These are phyloP conservation scores for Houttuynia cordata DNA, from an alignment of 164 flowering plant species.

Conservation along the genomic window DNA sequence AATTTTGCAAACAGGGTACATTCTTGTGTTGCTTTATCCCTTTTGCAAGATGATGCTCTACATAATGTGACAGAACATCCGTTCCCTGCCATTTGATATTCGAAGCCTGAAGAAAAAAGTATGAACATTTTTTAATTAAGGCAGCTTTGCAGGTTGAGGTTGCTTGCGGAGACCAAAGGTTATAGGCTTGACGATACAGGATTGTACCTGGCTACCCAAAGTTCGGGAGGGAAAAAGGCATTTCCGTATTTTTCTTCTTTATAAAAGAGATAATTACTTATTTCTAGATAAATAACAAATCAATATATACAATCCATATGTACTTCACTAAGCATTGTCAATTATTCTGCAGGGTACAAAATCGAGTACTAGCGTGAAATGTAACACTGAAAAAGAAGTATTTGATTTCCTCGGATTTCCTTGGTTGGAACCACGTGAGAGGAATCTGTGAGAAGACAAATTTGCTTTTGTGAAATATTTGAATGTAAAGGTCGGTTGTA, in stretches of 20 bases:
- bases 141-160: constrained; percentile 53
- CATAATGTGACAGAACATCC: too few species aligned
- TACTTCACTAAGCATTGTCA: neutral
- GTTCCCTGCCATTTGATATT: neutral
- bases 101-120: neutral
- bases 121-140: too few species aligned
- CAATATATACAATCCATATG: neutral
- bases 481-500: neutral
- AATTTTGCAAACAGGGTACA: too few species aligned
- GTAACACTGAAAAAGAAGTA: constrained; percentile 72
- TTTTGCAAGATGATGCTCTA: neutral
- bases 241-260: neutral
- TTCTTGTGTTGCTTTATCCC: neutral
- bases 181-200: constrained; percentile 93
- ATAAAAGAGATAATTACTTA: neutral
- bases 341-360: constrained; percentile 36
- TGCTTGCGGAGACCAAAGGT: constrained; percentile 90
- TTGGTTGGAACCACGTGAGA: constrained; percentile 85
- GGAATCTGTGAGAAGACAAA: constrained; percentile 49
- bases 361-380: constrained; percentile 47
- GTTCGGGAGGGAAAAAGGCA: constrained; percentile 77
- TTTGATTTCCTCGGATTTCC: constrained; percentile 90
- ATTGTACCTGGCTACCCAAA: constrained; percentile 60
- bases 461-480: neutral
- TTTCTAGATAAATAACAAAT: neutral